Conservation (phyloP, 129 eudicot genomes). For the Chrysanthemum lavandulifolium region DNA sequence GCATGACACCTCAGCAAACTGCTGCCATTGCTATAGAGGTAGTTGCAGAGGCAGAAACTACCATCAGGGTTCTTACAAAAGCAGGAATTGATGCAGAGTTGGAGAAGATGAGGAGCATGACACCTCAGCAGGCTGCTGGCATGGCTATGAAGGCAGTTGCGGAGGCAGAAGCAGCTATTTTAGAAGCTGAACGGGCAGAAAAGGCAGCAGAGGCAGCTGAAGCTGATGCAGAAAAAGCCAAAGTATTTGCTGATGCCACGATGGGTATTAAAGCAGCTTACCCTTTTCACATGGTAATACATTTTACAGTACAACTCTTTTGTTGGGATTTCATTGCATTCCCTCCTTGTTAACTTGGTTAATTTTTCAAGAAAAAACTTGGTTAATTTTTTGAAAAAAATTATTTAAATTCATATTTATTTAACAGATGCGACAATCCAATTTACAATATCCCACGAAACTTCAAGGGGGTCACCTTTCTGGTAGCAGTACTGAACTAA, state of each 20-base stretch:
- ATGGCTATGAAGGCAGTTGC: conserved; percentile 85
- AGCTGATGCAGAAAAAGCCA: conserved; percentile 79
- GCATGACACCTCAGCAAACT: conserved; percentile 67
- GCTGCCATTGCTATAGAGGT: conserved; percentile 84
- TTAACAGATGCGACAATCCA: background rate
- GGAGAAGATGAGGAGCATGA: conserved; percentile 74
- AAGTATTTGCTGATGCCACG: conserved; percentile 71
- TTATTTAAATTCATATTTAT: background rate
- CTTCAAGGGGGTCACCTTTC: background rate
- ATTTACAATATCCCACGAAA: background rate
- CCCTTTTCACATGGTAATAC: conserved; percentile 55
- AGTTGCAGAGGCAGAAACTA: conserved; percentile 91
- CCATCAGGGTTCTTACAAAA: conserved; percentile 53
- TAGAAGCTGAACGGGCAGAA: conserved; percentile 81
- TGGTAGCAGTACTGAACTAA: conserved; percentile 8
- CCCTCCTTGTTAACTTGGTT: background rate
- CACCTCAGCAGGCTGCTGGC: conserved; percentile 72
- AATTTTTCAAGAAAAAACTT: no score
- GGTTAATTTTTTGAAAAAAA: no score
- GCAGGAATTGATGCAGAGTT: conserved; percentile 76
- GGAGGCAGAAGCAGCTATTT: conserved; percentile 88
- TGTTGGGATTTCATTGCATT: background rate
- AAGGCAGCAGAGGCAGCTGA: conserved; percentile 87
- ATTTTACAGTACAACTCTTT: background rate
- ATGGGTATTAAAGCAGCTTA: conserved; percentile 40